Conservation (phyloP, 176 grass and related monocot genomes). For the Zea luxurians region DNA sequence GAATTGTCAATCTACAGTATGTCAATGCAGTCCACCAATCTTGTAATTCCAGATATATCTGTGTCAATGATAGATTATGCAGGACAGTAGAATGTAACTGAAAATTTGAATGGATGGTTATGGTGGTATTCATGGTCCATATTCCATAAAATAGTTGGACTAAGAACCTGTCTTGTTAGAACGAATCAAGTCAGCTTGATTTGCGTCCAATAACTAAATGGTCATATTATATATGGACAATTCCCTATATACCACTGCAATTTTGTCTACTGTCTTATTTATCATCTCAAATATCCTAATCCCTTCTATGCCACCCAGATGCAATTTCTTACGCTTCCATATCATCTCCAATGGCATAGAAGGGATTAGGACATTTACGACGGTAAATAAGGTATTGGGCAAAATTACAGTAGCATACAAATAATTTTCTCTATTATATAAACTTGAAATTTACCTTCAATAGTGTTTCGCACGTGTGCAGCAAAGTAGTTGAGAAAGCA, state of each 20-base stretch:
- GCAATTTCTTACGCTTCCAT: too few species aligned
- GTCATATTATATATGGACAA: too few species aligned
- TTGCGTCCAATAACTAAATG: neutral
- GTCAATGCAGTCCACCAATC: slow-evolving; percentile 71
- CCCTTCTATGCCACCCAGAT: too few species aligned
- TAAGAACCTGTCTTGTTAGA: neutral
- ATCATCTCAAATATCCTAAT: too few species aligned
- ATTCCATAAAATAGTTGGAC: neutral
- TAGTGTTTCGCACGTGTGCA: slow-evolving; percentile 77
- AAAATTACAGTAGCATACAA: too few species aligned
- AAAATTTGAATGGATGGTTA: neutral
- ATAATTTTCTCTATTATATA: neutral
- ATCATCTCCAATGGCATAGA: too few species aligned
- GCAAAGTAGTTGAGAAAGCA: slow-evolving; percentile 67
- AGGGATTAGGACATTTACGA: too few species aligned
- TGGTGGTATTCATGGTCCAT: neutral
- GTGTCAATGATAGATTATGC: slow-evolving; percentile 32
- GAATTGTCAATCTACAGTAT: slow-evolving; percentile 86
- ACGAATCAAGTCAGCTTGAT: neutral
- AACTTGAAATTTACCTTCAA: slow-evolving; percentile 66
- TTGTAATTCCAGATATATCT: slow-evolving; percentile 85
- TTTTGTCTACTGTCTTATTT: too few species aligned
- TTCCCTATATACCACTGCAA: too few species aligned
- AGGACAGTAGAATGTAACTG: neutral
- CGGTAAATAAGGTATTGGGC: too few species aligned